These are phyloP conservation scores for Trichothecium sympodiale DNA, from an alignment of 2,329 filamentous ascomycete species.

Conservation along the genomic window DNA sequence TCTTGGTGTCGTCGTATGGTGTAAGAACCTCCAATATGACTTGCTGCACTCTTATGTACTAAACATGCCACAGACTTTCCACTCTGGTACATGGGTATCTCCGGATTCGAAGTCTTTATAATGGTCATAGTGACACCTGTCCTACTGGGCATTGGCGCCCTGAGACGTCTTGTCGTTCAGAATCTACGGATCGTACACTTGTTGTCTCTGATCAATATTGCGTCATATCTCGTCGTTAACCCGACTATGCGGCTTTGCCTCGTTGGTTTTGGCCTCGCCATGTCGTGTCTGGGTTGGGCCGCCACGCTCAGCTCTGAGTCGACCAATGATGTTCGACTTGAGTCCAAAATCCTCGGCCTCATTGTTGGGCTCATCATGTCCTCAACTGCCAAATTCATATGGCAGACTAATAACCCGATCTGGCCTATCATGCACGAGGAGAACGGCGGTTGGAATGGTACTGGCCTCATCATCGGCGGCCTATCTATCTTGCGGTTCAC, in stretches of 20 bases:
- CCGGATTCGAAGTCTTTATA: constrained; percentile 84
- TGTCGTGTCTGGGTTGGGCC: constrained; percentile 75
- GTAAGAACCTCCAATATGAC: no score
- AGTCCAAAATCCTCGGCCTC: constrained; percentile 73
- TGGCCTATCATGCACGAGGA: constrained; percentile 88
- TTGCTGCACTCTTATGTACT: not conserved
- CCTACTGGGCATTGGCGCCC: constrained; percentile 57
- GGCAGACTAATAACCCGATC: constrained; percentile 88
- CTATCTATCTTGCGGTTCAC: constrained; percentile 69
- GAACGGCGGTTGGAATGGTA: constrained; percentile 89
- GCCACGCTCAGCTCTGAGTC: constrained; percentile 73
- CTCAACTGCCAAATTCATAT: constrained; percentile 83
- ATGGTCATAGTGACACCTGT: constrained; percentile 76
- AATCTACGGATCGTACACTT: constrained; percentile 65
- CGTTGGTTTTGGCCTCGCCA: constrained; percentile 69
- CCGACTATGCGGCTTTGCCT: constrained; percentile 69
- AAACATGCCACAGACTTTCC: constrained; percentile 59
- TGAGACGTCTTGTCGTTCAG: constrained; percentile 57
- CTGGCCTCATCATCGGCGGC: constrained; percentile 65
- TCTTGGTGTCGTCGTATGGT: constrained; percentile 85
- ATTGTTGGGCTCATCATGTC: constrained; percentile 74
- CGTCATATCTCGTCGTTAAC: constrained; percentile 65
- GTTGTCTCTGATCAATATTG: constrained; percentile 64
- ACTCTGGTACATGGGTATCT: constrained; percentile 98
- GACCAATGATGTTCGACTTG: constrained; percentile 61